A percentile compares a stretch with the other conserved stretches of the same genome.
These are phyloP conservation scores for Magnolia changhungtana DNA, from an alignment of 164 flowering plant genomes.

Conservation along the genomic window DNA sequence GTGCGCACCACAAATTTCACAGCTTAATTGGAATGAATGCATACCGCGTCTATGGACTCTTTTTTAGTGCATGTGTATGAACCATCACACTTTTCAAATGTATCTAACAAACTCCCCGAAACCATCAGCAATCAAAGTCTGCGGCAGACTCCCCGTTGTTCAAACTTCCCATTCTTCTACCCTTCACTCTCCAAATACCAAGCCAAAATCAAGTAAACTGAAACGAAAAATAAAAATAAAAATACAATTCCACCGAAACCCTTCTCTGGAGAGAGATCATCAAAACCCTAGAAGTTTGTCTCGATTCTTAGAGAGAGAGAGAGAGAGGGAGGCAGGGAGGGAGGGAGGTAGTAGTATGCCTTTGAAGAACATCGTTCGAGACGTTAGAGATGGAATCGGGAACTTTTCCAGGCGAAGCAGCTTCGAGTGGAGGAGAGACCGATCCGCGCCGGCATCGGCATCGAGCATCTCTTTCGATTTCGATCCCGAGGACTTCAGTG, in stretches of 20 bases:
- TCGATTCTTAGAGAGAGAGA: not conserved
- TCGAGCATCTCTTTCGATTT: not conserved
- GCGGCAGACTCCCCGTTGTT: no score
- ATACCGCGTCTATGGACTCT: no score
- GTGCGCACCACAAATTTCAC: no score
- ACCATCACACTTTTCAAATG: no score
- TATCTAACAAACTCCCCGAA: no score
- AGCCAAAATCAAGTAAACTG: not conserved
- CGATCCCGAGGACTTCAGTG: not conserved
- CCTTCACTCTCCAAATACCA: not conserved
- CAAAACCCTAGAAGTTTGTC: not conserved
- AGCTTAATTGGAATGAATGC: no score
- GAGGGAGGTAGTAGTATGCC: conserved; percentile 7
- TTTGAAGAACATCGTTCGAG: conserved; percentile 14
- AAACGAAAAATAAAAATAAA: no score
- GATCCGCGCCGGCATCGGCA: conserved; percentile 1
- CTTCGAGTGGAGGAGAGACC: conserved; percentile 6
- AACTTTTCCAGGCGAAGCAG: conserved; percentile 17
- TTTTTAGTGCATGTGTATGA: no score
- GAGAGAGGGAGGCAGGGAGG: not conserved
- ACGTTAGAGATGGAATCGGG: conserved; percentile 19
- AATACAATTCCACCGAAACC: not conserved
- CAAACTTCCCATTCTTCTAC: not conserved
- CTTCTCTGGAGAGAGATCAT: not conserved
- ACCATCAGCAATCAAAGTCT: no score